Conservation (phyloP, 495 filamentous ascomycete species). For the Penicillium riverlandense region DNA sequence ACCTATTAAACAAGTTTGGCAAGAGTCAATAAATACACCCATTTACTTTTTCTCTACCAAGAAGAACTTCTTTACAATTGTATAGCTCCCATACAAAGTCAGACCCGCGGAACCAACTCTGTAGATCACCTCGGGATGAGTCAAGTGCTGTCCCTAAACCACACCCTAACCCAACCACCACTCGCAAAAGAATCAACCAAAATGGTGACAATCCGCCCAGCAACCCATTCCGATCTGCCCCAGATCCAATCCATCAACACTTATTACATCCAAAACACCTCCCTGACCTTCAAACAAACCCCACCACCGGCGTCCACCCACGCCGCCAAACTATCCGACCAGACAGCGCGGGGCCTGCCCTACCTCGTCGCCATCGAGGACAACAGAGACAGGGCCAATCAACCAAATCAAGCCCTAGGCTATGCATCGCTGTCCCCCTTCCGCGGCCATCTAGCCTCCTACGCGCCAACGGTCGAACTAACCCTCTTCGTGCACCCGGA, state of each 20-base stretch:
- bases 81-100: too few species aligned
- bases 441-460: slow-evolving; percentile 16
- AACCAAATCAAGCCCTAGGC: slow-evolving; percentile 11
- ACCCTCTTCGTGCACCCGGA: slow-evolving; percentile 21
- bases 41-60: too few species aligned
- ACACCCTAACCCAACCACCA: too few species aligned
- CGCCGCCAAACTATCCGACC: slow-evolving; percentile 7
- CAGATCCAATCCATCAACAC: slow-evolving; percentile 22
- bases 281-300: slow-evolving; percentile 16
- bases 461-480: slow-evolving; percentile 24
- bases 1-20: too few species aligned
- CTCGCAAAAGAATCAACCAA: not conserved
- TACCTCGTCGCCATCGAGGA: slow-evolving; percentile 19
- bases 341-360: slow-evolving; percentile 12
- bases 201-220: slow-evolving; percentile 12
- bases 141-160: too few species aligned
- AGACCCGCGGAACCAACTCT: too few species aligned
- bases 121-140: too few species aligned
- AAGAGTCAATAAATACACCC: too few species aligned
- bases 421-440: slow-evolving; percentile 22
- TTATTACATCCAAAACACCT: slow-evolving; percentile 22
- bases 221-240: slow-evolving; percentile 12
- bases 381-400: not conserved
- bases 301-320: slow-evolving; percentile 14
- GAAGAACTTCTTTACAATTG: too few species aligned